These are phyloP conservation scores for Stentor coeruleus DNA, from an alignment of 73 alveolate genomes.

Conservation along the genomic window DNA sequence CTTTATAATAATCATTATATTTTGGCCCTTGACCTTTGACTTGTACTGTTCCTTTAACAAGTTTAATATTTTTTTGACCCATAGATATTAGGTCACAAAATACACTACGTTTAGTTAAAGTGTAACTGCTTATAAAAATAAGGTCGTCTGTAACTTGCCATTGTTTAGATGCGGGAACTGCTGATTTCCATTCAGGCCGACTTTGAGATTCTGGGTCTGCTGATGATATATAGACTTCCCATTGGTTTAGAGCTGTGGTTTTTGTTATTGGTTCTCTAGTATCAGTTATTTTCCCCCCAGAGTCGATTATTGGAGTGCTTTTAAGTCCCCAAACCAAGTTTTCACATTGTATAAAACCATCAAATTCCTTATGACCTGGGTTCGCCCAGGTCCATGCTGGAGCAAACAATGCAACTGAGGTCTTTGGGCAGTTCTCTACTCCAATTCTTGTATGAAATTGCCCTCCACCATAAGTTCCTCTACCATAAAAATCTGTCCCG, in stretches of 20 bases:
- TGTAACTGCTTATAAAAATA: background rate
- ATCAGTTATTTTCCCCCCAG: background rate
- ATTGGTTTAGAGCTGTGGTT: background rate
- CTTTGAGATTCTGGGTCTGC: background rate
- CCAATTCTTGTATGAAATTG: conserved; percentile 35
- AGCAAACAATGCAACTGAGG: conserved; percentile 51
- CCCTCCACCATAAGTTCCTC: conserved; percentile 70
- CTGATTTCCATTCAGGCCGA: background rate
- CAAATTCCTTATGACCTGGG: conserved; percentile 14
- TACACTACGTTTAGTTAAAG: background rate
- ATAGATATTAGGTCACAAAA: background rate
- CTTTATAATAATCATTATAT: conserved; percentile 23
- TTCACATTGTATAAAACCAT: conserved; percentile 27
- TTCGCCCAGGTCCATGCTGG: conserved; percentile 38
- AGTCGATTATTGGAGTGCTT: background rate
- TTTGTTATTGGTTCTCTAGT: background rate
- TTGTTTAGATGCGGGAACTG: background rate
- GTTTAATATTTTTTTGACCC: background rate
- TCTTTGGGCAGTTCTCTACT: conserved; percentile 26
- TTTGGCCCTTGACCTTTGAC: conserved; percentile 38
- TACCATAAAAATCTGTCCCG: conserved; percentile 54
- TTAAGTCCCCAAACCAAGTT: conserved; percentile 38
- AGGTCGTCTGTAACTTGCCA: conserved; percentile 11
- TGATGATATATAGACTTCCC: background rate
- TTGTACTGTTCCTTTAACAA: conserved; percentile 13